Conservation (phyloP, 805 yeast species). For the Ascoidea asiatica region DNA sequence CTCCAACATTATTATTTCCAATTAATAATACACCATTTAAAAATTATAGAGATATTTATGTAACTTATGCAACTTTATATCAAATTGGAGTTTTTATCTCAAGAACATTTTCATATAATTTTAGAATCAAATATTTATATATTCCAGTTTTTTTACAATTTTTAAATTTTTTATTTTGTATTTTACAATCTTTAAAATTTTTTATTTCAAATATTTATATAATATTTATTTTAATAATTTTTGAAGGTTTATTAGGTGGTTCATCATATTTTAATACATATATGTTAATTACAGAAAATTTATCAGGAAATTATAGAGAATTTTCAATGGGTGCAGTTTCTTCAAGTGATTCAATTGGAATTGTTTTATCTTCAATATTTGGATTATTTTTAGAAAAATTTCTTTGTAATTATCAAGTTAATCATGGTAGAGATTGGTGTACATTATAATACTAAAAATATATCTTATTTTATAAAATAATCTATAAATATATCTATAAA, state of each 20-base stretch:
- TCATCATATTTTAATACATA: conserved; percentile 84
- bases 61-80: conserved; percentile 78
- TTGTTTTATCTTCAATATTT: conserved; percentile 65
- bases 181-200: conserved; percentile 52
- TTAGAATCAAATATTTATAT: conserved; percentile 47
- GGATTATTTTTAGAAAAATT: conserved; percentile 64
- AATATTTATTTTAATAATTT: conserved; percentile 52
- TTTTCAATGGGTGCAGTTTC: conserved; percentile 77
- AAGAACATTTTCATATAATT: conserved; percentile 61
- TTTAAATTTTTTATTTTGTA: conserved; percentile 42
- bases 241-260: conserved; percentile 89
- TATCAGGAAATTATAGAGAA: conserved; percentile 41
- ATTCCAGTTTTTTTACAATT: conserved; percentile 54
- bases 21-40: conserved; percentile 55
- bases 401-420: conserved; percentile 60
- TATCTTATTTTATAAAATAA: no score
- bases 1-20: conserved; percentile 80
- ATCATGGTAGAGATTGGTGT: conserved; percentile 74
- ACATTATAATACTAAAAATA: conserved; percentile 18
- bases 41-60: conserved; percentile 74
- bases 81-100: conserved; percentile 91
- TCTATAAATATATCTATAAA: conserved; percentile 32
- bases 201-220: conserved; percentile 47
- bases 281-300: conserved; percentile 53
- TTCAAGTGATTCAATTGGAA: conserved; percentile 74